phyloP scores from a whole-genome alignment of 306 rosid genomes.

The Castanea sativa region DNA sequence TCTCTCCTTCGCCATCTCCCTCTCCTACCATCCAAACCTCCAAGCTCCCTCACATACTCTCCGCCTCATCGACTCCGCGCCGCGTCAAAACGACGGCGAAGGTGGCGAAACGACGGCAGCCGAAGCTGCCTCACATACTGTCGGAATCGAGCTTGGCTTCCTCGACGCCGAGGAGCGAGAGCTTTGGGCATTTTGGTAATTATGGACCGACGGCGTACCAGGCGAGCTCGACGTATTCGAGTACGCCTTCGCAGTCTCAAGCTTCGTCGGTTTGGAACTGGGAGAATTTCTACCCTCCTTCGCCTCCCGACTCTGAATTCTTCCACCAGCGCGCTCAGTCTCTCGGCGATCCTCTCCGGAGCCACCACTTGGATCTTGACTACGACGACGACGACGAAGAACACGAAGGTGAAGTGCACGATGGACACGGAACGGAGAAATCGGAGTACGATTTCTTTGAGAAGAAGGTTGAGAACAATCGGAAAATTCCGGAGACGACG shows the following conservation, averaged over 20 bases:
- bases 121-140: conserved; percentile 88
- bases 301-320: conserved; percentile 88
- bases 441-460: conserved; percentile 53
- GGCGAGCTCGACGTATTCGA: conserved; percentile 68
- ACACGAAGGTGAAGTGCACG: conserved; percentile 6
- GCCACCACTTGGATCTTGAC: conserved; percentile 4
- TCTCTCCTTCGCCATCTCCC: conserved; percentile 38
- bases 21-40: conserved; percentile 61
- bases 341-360: background rate
- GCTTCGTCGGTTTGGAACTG: conserved; percentile 94
- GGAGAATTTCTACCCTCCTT: conserved; percentile 94
- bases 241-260: conserved; percentile 96
- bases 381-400: conserved; percentile 20
- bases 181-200: conserved; percentile 22
- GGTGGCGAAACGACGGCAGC: conserved; percentile 19
- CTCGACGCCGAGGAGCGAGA: conserved; percentile 52
- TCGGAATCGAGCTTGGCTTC: conserved; percentile 75
- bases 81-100: conserved; percentile 39
- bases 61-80: conserved; percentile 26
- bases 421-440: conserved; percentile 37
- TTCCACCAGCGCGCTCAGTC: conserved; percentile 36
- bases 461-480: conserved; percentile 2
- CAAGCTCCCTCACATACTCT: conserved; percentile 58
- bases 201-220: conserved; percentile 58
- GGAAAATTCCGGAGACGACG: conserved; percentile 37